Evolutionary conservation across 768 basidiomycete genomes (phyloP).

Genomic region (Tephrocybe sp.): DNA sequence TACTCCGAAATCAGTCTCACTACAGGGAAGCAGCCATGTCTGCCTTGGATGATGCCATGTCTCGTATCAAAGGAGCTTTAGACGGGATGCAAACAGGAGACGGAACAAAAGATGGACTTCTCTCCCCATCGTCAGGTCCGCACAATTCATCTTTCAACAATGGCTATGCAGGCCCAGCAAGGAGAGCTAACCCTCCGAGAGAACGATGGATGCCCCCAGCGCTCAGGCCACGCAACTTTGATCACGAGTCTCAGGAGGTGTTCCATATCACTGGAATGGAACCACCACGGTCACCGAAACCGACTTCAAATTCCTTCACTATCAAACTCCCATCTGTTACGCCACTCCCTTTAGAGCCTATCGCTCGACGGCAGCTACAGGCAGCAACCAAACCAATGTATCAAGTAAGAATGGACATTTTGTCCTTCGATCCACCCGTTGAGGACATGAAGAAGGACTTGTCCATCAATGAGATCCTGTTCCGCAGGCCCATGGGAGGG

Average conservation of each 20-base stretch:
- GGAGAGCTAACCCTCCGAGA: constrained; percentile 26
- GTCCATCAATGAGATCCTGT: constrained; percentile 63
- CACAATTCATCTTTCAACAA: constrained; percentile 19
- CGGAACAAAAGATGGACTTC: constrained; percentile 26
- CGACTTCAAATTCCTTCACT: constrained; percentile 32
- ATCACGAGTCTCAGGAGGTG: constrained; percentile 39
- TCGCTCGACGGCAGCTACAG: constrained; percentile 47
- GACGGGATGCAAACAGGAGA: constrained; percentile 60
- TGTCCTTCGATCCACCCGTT: constrained; percentile 71
- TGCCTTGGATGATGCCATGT: constrained; percentile 78
- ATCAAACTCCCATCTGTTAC: constrained; percentile 50
- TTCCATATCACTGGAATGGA: constrained; percentile 46
- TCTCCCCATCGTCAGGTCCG: constrained; percentile 16
- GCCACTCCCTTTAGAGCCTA: constrained; percentile 34
- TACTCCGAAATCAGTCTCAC: constrained; percentile 37
- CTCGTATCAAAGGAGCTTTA: constrained; percentile 79
- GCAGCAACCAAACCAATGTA: constrained; percentile 36
- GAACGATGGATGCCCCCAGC: constrained; percentile 63
- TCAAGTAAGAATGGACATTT: constrained; percentile 56
- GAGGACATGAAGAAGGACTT: constrained; percentile 64
- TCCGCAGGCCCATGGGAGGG: constrained; percentile 38
- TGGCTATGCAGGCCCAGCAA: constrained; percentile 16
- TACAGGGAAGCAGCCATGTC: constrained; percentile 63
- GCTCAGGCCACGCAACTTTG: constrained; percentile 36
- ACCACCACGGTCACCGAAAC: constrained; percentile 47